Evolutionary conservation across 1,284 basidiomycete species (phyloP).

Genomic region (Fomitopsis pinicola): DNA sequence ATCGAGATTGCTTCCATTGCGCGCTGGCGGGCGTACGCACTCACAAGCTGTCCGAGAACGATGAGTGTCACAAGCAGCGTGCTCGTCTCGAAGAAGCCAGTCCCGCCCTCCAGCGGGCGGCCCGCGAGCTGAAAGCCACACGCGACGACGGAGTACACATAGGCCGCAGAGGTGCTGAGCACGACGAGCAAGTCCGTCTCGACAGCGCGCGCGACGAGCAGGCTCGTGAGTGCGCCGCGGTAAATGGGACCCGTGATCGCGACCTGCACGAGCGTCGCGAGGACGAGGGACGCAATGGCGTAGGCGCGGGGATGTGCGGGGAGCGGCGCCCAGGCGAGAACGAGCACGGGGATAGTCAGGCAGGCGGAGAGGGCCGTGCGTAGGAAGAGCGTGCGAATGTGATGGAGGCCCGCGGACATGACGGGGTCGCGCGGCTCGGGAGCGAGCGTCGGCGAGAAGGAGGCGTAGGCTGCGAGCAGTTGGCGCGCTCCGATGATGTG

Average conservation of each 20-base stretch:
- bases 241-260: conserved; percentile 37
- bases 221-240: conserved; percentile 30
- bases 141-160: conserved; percentile 39
- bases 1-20: conserved; percentile 32
- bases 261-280: conserved; percentile 38
- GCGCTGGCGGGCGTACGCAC: conserved; percentile 35
- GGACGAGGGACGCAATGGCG: conserved; percentile 32
- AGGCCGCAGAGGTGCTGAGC: conserved; percentile 38
- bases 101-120: conserved; percentile 26
- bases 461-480: conserved; percentile 18
- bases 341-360: conserved; percentile 39
- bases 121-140: conserved; percentile 34
- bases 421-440: conserved; percentile 25
- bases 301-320: conserved; percentile 30
- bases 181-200: conserved; percentile 41
- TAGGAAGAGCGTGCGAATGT: conserved; percentile 26
- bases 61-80: conserved; percentile 42
- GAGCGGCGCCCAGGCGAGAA: conserved; percentile 42
- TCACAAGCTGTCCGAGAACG: conserved; percentile 38
- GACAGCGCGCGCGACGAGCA: conserved; percentile 35
- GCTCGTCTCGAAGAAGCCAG: conserved; percentile 43
- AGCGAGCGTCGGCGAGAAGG: conserved; percentile 21
- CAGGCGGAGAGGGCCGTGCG: conserved; percentile 30
- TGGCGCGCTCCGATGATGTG: conserved; percentile 22
- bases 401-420: conserved; percentile 22